Evolutionary conservation across 176 grass and related monocot genomes (phyloP).

Genomic region (Oryza rufipogon): DNA sequence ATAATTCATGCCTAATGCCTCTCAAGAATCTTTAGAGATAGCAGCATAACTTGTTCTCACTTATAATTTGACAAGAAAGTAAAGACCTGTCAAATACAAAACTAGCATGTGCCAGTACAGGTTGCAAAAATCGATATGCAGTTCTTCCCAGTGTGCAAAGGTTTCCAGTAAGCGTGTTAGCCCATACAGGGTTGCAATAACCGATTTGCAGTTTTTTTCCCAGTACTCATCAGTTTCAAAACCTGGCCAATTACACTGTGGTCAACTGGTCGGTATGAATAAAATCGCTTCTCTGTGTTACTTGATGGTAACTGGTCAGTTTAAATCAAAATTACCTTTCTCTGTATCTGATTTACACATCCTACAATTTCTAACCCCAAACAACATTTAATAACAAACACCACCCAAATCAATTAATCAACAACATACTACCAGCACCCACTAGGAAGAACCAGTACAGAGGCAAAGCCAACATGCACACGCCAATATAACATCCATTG

Average conservation of each 20-base stretch:
- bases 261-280: neutral
- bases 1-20: constrained; percentile 12
- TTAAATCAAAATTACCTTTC: neutral
- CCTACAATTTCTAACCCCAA: neutral
- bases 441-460: neutral
- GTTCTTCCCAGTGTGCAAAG: neutral
- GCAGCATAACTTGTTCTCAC: neutral
- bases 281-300: neutral
- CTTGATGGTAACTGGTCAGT: neutral
- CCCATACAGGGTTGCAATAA: neutral
- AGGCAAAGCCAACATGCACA: neutral
- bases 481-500: constrained; percentile 10
- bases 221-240: neutral
- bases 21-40: neutral
- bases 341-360: neutral
- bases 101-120: neutral
- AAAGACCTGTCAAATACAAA: neutral
- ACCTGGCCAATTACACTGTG: neutral
- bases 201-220: neutral
- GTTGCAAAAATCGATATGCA: neutral
- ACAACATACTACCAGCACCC: neutral
- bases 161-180: neutral
- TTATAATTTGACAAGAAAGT: constrained; percentile 25
- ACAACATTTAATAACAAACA: neutral
- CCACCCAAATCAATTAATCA: neutral